phyloP scores from a whole-genome alignment of 2,329 filamentous ascomycete species.

The Venturia nashicola region DNA sequence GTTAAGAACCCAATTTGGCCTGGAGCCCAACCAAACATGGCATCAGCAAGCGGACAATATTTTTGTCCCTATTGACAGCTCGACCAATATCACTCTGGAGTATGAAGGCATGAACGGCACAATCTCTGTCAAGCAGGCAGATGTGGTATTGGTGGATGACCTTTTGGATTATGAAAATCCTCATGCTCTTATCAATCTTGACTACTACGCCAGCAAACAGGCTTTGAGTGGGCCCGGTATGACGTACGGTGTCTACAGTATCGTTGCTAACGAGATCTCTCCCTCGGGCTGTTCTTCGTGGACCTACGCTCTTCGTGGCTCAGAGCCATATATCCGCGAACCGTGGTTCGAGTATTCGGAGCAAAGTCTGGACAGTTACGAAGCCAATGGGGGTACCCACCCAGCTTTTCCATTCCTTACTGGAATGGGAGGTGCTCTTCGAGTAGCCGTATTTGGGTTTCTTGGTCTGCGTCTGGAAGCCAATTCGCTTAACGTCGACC shows the following conservation, averaged over 20 bases:
- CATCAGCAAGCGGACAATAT: constrained; percentile 43
- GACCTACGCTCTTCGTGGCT: constrained; percentile 53
- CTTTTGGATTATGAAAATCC: constrained; percentile 48
- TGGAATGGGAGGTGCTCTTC: constrained; percentile 56
- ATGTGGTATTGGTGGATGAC: constrained; percentile 55
- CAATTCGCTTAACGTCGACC: constrained; percentile 49
- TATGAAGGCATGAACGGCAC: constrained; percentile 55
- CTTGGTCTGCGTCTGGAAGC: constrained; percentile 50
- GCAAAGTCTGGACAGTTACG: constrained; percentile 49
- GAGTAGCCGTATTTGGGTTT: constrained; percentile 56
- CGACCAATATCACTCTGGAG: constrained; percentile 50
- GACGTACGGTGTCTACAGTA: constrained; percentile 59
- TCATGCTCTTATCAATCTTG: constrained; percentile 44
- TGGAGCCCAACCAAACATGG: constrained; percentile 46
- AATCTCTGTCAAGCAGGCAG: constrained; percentile 56
- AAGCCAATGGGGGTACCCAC: constrained; percentile 51
- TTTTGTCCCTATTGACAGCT: constrained; percentile 38
- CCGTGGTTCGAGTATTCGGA: constrained; percentile 63
- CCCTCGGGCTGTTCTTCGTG: constrained; percentile 56
- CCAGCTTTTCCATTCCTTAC: constrained; percentile 62
- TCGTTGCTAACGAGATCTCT: constrained; percentile 53
- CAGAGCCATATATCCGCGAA: constrained; percentile 49
- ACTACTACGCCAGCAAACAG: constrained; percentile 60
- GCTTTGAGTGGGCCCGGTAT: constrained; percentile 57
- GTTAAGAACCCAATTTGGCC: constrained; percentile 44